Evolutionary conservation across 148 eudicot genomes (phyloP), one percentile per base, ranked within the genome.

Genomic region (Silene latifolia): DNA sequence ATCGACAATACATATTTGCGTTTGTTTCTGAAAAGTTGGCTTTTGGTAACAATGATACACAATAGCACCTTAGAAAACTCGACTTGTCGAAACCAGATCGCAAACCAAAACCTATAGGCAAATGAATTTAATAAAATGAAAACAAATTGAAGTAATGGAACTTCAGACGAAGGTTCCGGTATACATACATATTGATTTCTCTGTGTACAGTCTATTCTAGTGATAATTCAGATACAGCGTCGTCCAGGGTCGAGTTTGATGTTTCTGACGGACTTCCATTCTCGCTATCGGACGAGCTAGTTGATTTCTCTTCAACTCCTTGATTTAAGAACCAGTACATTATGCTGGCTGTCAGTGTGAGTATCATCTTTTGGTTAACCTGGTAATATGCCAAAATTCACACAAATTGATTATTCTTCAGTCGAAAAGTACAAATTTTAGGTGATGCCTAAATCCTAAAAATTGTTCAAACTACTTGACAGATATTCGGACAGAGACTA

Each of bases 341-440:
- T 42, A 95, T 87, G 81, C 97, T 92, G 62, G 98, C 98, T 25
- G 98, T 95, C 75, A 95, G 75, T 63, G 97, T 95, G 23, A 95
- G 90, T 71, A 92, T 88, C 98, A 95, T 95, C 83, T 92, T 95
- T 77, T 92, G 97, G 79, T 95, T 95, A 66, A 95, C 98, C 98
- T 95, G 90, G 72, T 63, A 64, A 69, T 57, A 24, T 18, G 57
- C 11, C 60, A 71, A 25, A 25, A 77, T 18, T 9, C 44, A 17
- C 56, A 17, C 56, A 42, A 35, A 29, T 14, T 29, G 51, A 18
- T 65, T 20, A 42, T 3, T 39, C 25, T 19, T 48, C 54, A 48
- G 54, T 48, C 54, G 54, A 48, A 14, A 48, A 48, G 9, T 9
- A 47, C 5, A 47, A 7, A 47, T 46, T 9, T 46, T 8, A 47